A percentile compares a stretch with the other conserved stretches of the same genome.
phyloP scores from a whole-genome alignment of 495 filamentous ascomycete genomes.

The Tuber umbilicatum region DNA sequence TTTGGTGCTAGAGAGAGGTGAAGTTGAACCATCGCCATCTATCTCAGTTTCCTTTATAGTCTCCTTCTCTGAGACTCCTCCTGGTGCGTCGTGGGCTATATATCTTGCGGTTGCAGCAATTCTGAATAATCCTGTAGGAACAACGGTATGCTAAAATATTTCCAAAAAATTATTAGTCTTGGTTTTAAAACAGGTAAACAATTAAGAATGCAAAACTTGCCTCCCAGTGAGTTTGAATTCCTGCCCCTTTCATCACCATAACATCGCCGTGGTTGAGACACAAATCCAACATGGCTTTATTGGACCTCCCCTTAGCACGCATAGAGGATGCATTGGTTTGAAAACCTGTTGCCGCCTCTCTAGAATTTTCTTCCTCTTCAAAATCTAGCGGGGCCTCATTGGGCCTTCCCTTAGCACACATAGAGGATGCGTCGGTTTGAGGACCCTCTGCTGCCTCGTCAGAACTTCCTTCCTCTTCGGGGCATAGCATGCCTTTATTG shows the following conservation, averaged over 20 bases:
- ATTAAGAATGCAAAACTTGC: slow-evolving; percentile 45
- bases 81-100: slow-evolving; percentile 19
- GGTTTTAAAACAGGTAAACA: neutral
- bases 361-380: slow-evolving; percentile 27
- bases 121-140: slow-evolving; percentile 33
- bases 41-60: neutral
- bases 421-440: slow-evolving; percentile 11
- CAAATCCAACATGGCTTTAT: slow-evolving; percentile 40
- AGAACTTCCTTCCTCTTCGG: slow-evolving; percentile 25
- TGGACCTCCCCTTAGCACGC: slow-evolving; percentile 21
- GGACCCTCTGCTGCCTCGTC: slow-evolving; percentile 33
- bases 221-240: slow-evolving; percentile 67
- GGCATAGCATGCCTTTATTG: too few relatives aligned
- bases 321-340: slow-evolving; percentile 12
- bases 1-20: neutral
- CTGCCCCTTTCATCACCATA: slow-evolving; percentile 70
- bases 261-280: slow-evolving; percentile 69
- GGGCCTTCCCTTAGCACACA: slow-evolving; percentile 20
- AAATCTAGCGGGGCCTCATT: too few relatives aligned
- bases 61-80: neutral
- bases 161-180: slow-evolving; percentile 11
- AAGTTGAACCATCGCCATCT: neutral
- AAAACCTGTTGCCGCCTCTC: slow-evolving; percentile 32
- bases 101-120: slow-evolving; percentile 40
- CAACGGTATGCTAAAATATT: slow-evolving; percentile 31